A percentile compares a stretch with the other conserved stretches of the same genome.
Conservation (phyloP, 2,329 filamentous ascomycete genomes). For the Venturia oleaginea region DNA sequence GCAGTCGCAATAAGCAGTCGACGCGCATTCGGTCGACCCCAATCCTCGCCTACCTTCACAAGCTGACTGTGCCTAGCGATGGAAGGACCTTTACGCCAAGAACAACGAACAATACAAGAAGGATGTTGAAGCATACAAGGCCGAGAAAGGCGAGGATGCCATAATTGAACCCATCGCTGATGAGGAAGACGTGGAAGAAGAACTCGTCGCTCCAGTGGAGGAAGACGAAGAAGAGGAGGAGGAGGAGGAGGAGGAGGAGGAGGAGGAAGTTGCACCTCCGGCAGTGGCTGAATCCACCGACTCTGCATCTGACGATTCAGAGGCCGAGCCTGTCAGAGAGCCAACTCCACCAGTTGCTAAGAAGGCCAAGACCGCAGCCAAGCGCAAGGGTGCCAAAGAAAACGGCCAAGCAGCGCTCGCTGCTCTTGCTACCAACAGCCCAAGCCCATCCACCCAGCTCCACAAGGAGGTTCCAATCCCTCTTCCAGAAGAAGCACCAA, state of each 20-base stretch:
- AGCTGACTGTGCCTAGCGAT: slow-evolving; percentile 30
- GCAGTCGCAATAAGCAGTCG: not conserved
- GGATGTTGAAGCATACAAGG: slow-evolving; percentile 48
- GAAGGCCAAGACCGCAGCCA: slow-evolving; percentile 6
- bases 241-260: slow-evolving; percentile 24
- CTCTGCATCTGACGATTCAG: slow-evolving; percentile 2
- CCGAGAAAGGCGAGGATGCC: slow-evolving; percentile 35
- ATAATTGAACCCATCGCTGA: slow-evolving; percentile 32
- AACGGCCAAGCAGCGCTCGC: slow-evolving; percentile 18
- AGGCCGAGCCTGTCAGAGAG: slow-evolving; percentile 9
- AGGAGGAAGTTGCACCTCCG: slow-evolving; percentile 20
- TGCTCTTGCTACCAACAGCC: slow-evolving; percentile 17
- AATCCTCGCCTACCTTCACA: not conserved
- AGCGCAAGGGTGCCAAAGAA: slow-evolving; percentile 5
- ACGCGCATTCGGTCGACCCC: not conserved
- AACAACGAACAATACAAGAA: slow-evolving; percentile 33
- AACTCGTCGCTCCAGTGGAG: slow-evolving; percentile 28
- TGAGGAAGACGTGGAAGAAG: slow-evolving; percentile 17
- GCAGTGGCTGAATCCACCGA: slow-evolving; percentile 16
- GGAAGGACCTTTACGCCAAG: slow-evolving; percentile 28
- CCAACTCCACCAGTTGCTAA: slow-evolving; percentile 7
- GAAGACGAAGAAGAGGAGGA: slow-evolving; percentile 31
- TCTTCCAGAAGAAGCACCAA: slow-evolving; percentile 14
- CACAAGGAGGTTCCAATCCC: slow-evolving; percentile 6
- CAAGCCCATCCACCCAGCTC: slow-evolving; percentile 10